Conservation (phyloP, 768 basidiomycete genomes). For the Russula virescens region DNA sequence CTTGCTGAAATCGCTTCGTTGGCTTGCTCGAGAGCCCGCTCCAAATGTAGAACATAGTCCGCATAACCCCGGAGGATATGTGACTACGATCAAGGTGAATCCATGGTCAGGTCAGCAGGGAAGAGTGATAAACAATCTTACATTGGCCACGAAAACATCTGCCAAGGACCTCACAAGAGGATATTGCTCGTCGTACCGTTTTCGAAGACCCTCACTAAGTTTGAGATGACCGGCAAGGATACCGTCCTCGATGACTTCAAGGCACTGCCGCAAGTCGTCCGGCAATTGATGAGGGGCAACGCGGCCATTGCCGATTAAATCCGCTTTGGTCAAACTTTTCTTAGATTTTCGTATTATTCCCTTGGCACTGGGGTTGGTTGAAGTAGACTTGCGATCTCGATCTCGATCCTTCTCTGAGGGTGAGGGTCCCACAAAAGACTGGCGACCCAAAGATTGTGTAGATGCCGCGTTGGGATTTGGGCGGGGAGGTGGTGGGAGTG, state of each 20-base stretch:
- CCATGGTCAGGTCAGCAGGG: conserved; percentile 17
- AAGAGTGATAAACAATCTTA: conserved; percentile 36
- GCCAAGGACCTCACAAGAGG: conserved; percentile 89
- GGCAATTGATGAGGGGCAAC: conserved; percentile 78
- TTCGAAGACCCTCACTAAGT: conserved; percentile 77
- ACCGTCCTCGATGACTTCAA: conserved; percentile 81
- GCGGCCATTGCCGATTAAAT: conserved; percentile 42
- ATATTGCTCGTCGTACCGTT: conserved; percentile 93
- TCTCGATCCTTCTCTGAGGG: conserved; percentile 35
- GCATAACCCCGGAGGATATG: conserved; percentile 93
- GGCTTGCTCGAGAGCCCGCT: conserved; percentile 82
- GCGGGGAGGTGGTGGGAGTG: conserved; percentile 62
- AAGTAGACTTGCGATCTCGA: conserved; percentile 38
- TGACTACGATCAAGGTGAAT: conserved; percentile 46
- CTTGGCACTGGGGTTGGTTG: conserved; percentile 28
- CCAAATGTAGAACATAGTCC: conserved; percentile 89
- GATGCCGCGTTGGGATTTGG: conserved; percentile 50
- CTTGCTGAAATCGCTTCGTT: conserved; percentile 68
- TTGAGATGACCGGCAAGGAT: conserved; percentile 87
- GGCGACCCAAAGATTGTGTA: conserved; percentile 70
- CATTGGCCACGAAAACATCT: conserved; percentile 93
- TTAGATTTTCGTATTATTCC: conserved; percentile 63
- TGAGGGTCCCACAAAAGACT: conserved; percentile 48
- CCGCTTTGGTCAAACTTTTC: conserved; percentile 47
- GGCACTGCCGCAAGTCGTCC: conserved; percentile 76